Evolutionary conservation across 768 basidiomycete genomes (phyloP).

Genomic region (Russula sp.): DNA sequence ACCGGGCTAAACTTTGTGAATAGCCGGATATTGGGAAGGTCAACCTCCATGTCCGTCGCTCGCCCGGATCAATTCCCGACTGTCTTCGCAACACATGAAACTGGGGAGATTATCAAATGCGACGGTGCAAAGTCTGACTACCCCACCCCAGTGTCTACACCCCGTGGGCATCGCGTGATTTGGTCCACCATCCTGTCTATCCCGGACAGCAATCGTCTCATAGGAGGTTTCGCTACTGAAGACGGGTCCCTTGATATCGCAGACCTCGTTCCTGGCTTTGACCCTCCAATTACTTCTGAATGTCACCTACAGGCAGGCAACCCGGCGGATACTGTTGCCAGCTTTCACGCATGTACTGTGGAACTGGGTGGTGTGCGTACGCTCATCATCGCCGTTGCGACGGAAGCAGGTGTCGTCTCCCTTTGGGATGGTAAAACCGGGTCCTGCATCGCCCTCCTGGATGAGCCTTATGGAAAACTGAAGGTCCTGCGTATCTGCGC

Average conservation of each 20-base stretch:
- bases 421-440: slow-evolving; percentile 71
- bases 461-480: slow-evolving; percentile 57
- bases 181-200: slow-evolving; percentile 51
- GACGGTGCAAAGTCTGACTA: slow-evolving; percentile 35
- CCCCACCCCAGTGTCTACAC: slow-evolving; percentile 45
- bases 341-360: slow-evolving; percentile 51
- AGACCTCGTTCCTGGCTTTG: slow-evolving; percentile 44
- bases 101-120: slow-evolving; percentile 59
- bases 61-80: slow-evolving; percentile 29
- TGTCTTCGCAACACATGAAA: slow-evolving; percentile 46
- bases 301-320: slow-evolving; percentile 60
- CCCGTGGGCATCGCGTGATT: slow-evolving; percentile 44
- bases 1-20: slow-evolving; percentile 48
- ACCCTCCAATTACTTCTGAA: slow-evolving; percentile 43
- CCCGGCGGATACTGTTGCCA: slow-evolving; percentile 50
- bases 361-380: slow-evolving; percentile 51
- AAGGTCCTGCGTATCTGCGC: slow-evolving; percentile 59
- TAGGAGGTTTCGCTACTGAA: slow-evolving; percentile 59
- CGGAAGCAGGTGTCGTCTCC: slow-evolving; percentile 65
- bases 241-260: slow-evolving; percentile 66
- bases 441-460: slow-evolving; percentile 60
- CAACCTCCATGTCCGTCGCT: slow-evolving; percentile 30
- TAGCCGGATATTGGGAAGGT: slow-evolving; percentile 25
- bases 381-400: slow-evolving; percentile 58
- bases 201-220: slow-evolving; percentile 44